Evolutionary conservation across 2,329 filamentous ascomycete species (phyloP), one percentile per base, ranked within the genome.

Genomic region (Scleromitrula shiraiana): DNA sequence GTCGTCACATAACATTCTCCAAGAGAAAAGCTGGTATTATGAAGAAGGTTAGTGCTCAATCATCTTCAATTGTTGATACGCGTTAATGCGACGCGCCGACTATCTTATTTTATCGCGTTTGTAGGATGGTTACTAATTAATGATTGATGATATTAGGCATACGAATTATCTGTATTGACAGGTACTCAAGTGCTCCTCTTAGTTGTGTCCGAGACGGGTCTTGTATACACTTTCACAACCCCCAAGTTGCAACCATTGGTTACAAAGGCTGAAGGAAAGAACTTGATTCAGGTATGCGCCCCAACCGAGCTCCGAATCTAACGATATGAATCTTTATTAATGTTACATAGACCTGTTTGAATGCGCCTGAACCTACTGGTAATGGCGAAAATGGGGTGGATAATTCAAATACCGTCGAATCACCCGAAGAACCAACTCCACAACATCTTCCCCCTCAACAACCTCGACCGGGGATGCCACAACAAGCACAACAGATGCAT

Each of bases 21-120:
- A 98, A 98, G 82, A 88, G 93, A 69, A 98, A 98, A 77, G 93
- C 93, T 49, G 93, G 93, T 62, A 97, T 98, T 70, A 97, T 98
- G 93, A 97, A 98, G 79, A 97, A 97, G 89, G 93, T 96, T 68
- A 60, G 82, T 76, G 15, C 7, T 37, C 48, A 49, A 49, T 51
- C 37, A 42, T 50, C 35, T 20, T 19, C 15, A 20, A 27, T 36
- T 12, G 9, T 29, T n/a, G 35, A 33, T 23, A 54, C 59, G 60
- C 56, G 55, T 50, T 44, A 26, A 42, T 53, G 48, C 41, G 50
- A 46, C 46, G 52, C 52, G 46, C 46, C 26, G n/a, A 50, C 53
- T 42, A 40, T 55, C 50, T 53, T 42, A 40, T 55, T 52, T 46
- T 48, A 17, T 17, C 15, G 33, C 15, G 15, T 27, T 46, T 36